Evolutionary conservation across 441 rosid species (phyloP), one percentile per base, ranked within the genome.

Genomic region (Gossypium schwendimanii): DNA sequence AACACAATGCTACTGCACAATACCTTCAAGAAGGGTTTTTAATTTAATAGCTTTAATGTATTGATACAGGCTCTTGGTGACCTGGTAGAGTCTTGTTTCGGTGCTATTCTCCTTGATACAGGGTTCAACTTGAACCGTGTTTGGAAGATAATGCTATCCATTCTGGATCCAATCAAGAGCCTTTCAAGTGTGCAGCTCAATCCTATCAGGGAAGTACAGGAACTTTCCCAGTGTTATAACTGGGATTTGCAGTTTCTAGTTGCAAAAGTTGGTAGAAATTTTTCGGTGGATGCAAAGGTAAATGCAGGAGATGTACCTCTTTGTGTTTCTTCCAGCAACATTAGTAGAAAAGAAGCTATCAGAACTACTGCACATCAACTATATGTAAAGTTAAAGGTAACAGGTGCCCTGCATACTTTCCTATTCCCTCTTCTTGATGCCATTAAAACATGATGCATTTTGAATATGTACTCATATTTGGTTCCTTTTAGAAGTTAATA

Each of bases 51-150:
- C 39, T 66, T 45, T 76, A 52, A 15, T 53, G 66, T 73, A 26
- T 69, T 73, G 62, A 55, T 74, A 77, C 89, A 93, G 98, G 97
- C 84, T 53, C 97, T 95, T 45, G 95, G 99, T 69, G 99, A 95
- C 81, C 82, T 95, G 87, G 85, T 95, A 31, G 99, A 95, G 85
- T 91, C 98, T 77, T 87, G 79, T 65, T 36, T 90, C 69, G 99
- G 98, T 70, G 98, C 98, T 70, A 81, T 89, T 73, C 86, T 91
- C 63, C 91, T 95, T 8, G 99, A 92, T 83, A 73, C 91, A 5
- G 99, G 99, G 73, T 83, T 92, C 57, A 66, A 93, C 85, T 83
- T 95, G 83, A 79, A 84, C 73, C 77, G 15, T 44, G 87, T 84
- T 72, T 95, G 99, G 99, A 83, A 72, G 72, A 63, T 86, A 59